A percentile compares a stretch with the other conserved stretches of the same genome.
Conservation (phyloP, 345 rosid species). For the Salix udensis region DNA sequence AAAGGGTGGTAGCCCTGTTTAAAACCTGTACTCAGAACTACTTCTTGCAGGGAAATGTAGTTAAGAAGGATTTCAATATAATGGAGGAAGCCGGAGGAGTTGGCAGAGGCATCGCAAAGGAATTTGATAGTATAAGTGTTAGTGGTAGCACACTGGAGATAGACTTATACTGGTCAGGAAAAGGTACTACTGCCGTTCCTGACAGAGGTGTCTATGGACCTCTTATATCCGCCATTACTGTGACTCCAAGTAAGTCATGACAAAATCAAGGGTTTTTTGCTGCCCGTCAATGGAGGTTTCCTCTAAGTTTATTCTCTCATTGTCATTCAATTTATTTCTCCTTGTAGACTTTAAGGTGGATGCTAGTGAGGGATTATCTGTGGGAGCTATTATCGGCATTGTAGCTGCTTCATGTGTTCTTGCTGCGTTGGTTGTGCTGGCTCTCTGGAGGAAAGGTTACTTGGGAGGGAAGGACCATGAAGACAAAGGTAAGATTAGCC, state of each 20-base stretch:
- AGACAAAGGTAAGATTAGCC: constrained; percentile 44
- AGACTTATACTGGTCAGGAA: constrained; percentile 71
- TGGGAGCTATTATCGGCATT: constrained; percentile 65
- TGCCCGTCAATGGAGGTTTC: background rate
- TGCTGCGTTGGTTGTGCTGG: constrained; percentile 34
- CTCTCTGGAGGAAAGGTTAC: constrained; percentile 48
- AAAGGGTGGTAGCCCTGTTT: background rate
- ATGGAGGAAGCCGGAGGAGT: constrained; percentile 69
- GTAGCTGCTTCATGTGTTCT: constrained; percentile 47
- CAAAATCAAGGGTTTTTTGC: background rate
- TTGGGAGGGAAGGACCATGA: constrained; percentile 51
- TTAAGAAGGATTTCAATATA: constrained; percentile 58
- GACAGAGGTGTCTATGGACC: constrained; percentile 73
- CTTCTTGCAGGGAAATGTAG: constrained; percentile 49
- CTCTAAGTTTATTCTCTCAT: background rate
- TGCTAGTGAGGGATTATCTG: constrained; percentile 40
- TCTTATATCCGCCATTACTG: constrained; percentile 70
- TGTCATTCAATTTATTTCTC: background rate
- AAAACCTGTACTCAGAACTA: background rate
- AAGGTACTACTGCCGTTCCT: constrained; percentile 74
- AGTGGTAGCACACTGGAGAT: constrained; percentile 70
- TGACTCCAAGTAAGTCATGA: constrained; percentile 65
- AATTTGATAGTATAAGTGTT: constrained; percentile 37
- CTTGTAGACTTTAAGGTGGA: constrained; percentile 63
- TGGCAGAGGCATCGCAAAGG: constrained; percentile 33